Base-by-base conservation (phyloP, 192 early-diverging fungal species). In the Allomyces macrogynus region DNA sequence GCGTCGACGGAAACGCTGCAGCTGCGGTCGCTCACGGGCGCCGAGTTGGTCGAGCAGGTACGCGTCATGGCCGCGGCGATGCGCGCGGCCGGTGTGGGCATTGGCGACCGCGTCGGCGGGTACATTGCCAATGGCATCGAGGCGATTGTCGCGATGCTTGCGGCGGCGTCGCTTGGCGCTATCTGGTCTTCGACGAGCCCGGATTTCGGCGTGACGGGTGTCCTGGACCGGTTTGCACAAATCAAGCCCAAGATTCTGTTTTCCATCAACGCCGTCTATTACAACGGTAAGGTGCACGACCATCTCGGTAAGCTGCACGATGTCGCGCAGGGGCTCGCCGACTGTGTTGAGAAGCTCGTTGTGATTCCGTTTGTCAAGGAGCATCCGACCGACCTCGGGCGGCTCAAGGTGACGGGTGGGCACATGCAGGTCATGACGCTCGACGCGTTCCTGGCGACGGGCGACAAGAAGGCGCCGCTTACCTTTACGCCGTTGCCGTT, bases 141-240 rank as follows among this genome's bases (percentile, higher is more conserved):
- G 63, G 84, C 92, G 0, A 84, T 93, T 11, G 71, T 87, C 40
- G 81, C 82, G 10, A 88, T 91, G 80, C 72, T 91, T 23, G 88
- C 89, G 0, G 77, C 87, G 1, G 76, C 83, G 7, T 86, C 86
- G 64, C 78, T 93, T 63, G 92, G 95, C 27, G 91, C 90, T 16
- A 86, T 95, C 43, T 99, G 92, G 92, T 91, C 83, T 64, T 96
- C 91, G 5, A 86, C 90, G 25, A 92, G 91, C 12, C 89, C 91
- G 9, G 95, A 99, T 71, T 94, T 99, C 80, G 95, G 95, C 32
- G 80, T 83, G 20, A 77, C 84, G 23, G 87, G 89, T 61, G 93
- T 96, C 11, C 77, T 96, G 26, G 95, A 98, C 65, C 81, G 95
- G 54, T 93, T 98, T 72, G 72, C 80, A 0, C 95, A 98, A 71